phyloP scores from a whole-genome alignment of 2,329 filamentous ascomycete genomes.

The Trichoderma oligosporum region DNA sequence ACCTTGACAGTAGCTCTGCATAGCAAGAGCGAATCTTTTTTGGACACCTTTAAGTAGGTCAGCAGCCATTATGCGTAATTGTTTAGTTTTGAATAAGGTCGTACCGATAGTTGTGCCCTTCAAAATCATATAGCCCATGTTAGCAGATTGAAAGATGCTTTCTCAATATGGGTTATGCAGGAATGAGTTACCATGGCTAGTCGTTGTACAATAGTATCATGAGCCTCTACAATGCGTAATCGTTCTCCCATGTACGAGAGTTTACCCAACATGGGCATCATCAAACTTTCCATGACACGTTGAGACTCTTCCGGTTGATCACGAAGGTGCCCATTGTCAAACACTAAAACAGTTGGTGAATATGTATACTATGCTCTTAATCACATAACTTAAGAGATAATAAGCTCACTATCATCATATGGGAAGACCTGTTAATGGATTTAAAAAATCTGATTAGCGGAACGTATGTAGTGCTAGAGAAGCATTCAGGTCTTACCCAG shows the following conservation, averaged over 20 bases:
- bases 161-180: not conserved
- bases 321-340: conserved; percentile 23
- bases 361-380: not conserved
- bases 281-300: conserved; percentile 23
- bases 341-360: conserved; percentile 19
- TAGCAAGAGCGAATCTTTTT: conserved; percentile 22
- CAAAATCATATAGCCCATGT: not conserved
- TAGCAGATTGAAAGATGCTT: not conserved
- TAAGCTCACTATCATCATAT: conserved; percentile 24
- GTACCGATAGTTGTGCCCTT: conserved; percentile 1
- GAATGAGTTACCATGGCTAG: conserved; percentile 15
- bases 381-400: too few relatives aligned
- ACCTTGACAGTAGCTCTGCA: conserved; percentile 23
- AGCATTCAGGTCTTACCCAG: conserved; percentile 22
- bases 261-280: conserved; percentile 19
- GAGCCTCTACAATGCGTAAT: conserved; percentile 21
- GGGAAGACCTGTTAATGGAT: conserved; percentile 22
- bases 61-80: not conserved
- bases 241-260: not conserved
- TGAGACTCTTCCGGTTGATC: conserved; percentile 20
- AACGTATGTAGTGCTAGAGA: not conserved
- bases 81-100: not conserved
- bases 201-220: conserved; percentile 22
- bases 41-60: conserved; percentile 19
- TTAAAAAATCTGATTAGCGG: not conserved